phyloP scores from a whole-genome alignment of 2,329 filamentous ascomycete species.

The Elsinoe batatas region DNA sequence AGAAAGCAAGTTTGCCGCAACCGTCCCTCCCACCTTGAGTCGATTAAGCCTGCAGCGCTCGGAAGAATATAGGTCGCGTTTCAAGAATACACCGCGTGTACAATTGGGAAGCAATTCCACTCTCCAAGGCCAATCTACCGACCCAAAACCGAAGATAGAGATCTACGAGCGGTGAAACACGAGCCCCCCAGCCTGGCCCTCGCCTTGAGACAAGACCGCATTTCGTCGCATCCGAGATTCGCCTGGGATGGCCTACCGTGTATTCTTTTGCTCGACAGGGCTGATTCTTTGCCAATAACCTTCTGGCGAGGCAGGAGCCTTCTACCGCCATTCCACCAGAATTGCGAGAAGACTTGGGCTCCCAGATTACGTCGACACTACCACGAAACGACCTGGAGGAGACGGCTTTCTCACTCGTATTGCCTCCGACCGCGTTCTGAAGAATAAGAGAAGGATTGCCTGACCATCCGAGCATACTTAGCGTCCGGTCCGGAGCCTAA shows the following conservation, averaged over 20 bases:
- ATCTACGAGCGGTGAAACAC: slow-evolving; percentile 12
- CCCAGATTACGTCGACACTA: background rate
- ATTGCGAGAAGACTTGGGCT: background rate
- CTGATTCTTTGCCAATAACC: slow-evolving; percentile 1
- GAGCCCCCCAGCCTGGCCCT: background rate
- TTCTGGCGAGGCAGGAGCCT: slow-evolving; percentile 6
- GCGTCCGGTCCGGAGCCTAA: too few relatives aligned
- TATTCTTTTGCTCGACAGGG: background rate
- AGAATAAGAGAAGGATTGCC: background rate
- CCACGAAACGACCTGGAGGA: background rate
- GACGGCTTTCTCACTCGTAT: too few relatives aligned
- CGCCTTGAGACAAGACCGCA: slow-evolving; percentile 2
- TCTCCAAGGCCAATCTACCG: background rate
- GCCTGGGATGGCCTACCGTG: background rate
- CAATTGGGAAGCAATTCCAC: background rate
- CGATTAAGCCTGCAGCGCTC: background rate
- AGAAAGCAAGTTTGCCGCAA: background rate
- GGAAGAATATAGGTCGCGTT: background rate
- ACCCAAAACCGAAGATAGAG: slow-evolving; percentile 6
- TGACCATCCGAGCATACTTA: too few relatives aligned
- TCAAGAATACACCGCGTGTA: slow-evolving; percentile 1
- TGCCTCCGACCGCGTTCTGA: background rate
- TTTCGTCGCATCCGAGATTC: background rate
- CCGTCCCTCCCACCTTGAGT: background rate
- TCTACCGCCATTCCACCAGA: background rate